Conservation (phyloP, 1,284 basidiomycete genomes). For the Mycosarcoma mackinlayi region DNA sequence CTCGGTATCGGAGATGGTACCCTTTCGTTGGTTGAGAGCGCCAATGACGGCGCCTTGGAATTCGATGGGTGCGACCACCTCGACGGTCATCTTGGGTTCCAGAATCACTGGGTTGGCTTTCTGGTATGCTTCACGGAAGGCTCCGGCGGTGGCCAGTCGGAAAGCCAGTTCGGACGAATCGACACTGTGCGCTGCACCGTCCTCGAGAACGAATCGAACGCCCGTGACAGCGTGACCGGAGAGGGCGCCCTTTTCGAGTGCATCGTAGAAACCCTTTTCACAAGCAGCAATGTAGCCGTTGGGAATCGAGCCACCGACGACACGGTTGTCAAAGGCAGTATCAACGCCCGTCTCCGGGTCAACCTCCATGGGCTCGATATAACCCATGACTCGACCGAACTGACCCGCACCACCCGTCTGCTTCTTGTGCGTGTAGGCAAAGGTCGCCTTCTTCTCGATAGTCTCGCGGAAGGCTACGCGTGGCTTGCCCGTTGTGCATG, state of each 20-base stretch:
- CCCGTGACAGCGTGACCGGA: conserved; percentile 90
- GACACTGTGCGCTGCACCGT: conserved; percentile 92
- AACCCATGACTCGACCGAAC: conserved; percentile 89
- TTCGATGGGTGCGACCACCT: conserved; percentile 93
- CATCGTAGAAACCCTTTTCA: conserved; percentile 97
- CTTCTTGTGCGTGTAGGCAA: conserved; percentile 97
- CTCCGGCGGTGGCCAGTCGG: conserved; percentile 86
- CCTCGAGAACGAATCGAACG: conserved; percentile 87
- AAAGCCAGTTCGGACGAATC: conserved; percentile 98
- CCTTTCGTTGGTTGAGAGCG: conserved; percentile 89
- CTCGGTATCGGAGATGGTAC: conserved; percentile 95
- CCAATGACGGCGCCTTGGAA: conserved; percentile 98
- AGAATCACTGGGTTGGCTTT: conserved; percentile 84
- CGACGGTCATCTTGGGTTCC: conserved; percentile 98
- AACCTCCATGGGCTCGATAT: conserved; percentile 87
- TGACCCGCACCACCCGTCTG: conserved; percentile 97
- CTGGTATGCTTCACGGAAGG: conserved; percentile 90
- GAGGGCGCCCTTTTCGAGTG: conserved; percentile 88
- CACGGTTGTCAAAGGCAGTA: conserved; percentile 84
- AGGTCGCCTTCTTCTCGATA: conserved; percentile 82
- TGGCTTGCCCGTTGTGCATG: conserved; percentile 93
- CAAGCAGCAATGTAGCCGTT: conserved; percentile 91
- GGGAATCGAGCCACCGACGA: conserved; percentile 93
- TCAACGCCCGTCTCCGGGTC: conserved; percentile 86
- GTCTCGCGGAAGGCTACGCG: conserved; percentile 97